A percentile compares a stretch with the other conserved stretches of the same genome.
These are phyloP conservation scores for Ogataea methanolica DNA, from an alignment of 805 yeast species.

Conservation along the genomic window DNA sequence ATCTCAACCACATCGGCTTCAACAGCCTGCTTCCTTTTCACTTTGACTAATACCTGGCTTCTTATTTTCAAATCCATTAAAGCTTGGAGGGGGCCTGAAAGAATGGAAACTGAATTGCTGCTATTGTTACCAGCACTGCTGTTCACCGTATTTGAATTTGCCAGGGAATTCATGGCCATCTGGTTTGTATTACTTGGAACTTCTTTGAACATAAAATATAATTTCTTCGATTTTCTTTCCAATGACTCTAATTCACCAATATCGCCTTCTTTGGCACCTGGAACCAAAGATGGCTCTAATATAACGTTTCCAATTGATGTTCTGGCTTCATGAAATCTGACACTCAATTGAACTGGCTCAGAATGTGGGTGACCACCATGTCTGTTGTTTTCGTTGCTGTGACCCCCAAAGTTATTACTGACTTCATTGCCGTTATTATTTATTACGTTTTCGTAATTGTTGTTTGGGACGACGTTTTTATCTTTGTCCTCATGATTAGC, in stretches of 20 bases:
- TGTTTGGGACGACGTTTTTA: background rate
- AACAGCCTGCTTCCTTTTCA: slow-evolving; percentile 40
- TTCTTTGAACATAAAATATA: slow-evolving; percentile 40
- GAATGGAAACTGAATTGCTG: slow-evolving; percentile 46
- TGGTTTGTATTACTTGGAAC: slow-evolving; percentile 4
- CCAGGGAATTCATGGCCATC: slow-evolving; percentile 3
- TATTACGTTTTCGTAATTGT: background rate
- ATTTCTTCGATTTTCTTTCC: slow-evolving; percentile 30
- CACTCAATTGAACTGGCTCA: slow-evolving; percentile 41
- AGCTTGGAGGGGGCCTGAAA: slow-evolving; percentile 55
- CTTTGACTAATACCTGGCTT: slow-evolving; percentile 56
- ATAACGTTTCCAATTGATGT: slow-evolving; percentile 55
- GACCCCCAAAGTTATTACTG: background rate
- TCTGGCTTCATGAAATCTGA: slow-evolving; percentile 63
- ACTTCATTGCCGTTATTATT: background rate
- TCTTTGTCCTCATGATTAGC: background rate
- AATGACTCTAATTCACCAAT: slow-evolving; percentile 63
- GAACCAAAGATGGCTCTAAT: slow-evolving; percentile 53
- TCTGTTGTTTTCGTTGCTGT: background rate
- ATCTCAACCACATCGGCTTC: slow-evolving; percentile 82
- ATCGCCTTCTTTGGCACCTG: slow-evolving; percentile 69
- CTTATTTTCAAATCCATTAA: slow-evolving; percentile 64
- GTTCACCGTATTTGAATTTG: slow-evolving; percentile 10
- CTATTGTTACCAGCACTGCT: slow-evolving; percentile 14
- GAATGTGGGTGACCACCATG: background rate